Conservation (phyloP, 139 green algal genomes). For the Chlamydomonas sp. region DNA sequence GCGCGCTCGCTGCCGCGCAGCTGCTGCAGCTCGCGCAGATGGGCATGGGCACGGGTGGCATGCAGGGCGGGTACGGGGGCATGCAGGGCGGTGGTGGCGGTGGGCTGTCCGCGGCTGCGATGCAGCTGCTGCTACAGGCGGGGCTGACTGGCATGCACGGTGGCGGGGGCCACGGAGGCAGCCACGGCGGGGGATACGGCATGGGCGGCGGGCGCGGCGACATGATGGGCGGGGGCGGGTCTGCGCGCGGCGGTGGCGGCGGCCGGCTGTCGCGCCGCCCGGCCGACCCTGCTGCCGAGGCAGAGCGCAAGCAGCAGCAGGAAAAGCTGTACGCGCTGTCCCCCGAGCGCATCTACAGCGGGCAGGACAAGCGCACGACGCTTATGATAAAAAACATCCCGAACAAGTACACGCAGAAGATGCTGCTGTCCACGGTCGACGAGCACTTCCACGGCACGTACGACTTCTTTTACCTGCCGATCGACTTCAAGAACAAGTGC, state of each 20-base stretch:
- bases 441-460: conserved; percentile 81
- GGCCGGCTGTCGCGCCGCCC: conserved; percentile 64
- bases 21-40: conserved; percentile 13
- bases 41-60: not conserved
- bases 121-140: conserved; percentile 32
- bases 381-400: conserved; percentile 99
- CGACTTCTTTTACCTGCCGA: conserved; percentile 89
- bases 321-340: conserved; percentile 82
- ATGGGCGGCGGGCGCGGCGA: conserved; percentile 32
- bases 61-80: not conserved
- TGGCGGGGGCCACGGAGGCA: not conserved
- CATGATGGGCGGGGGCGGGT: conserved; percentile 1
- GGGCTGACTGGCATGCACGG: conserved; percentile 16
- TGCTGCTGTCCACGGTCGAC: conserved; percentile 91
- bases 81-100: not conserved
- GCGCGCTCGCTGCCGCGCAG: conserved; percentile 6
- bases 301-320: conserved; percentile 64
- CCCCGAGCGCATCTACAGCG: conserved; percentile 50
- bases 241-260: conserved; percentile 20
- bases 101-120: not conserved
- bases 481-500: conserved; percentile 99
- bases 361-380: conserved; percentile 87
- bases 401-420: conserved; percentile 99
- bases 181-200: not conserved
- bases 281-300: conserved; percentile 61